phyloP scores from a whole-genome alignment of 2,329 filamentous ascomycete genomes.

The Dryadomyces sulphureus region DNA sequence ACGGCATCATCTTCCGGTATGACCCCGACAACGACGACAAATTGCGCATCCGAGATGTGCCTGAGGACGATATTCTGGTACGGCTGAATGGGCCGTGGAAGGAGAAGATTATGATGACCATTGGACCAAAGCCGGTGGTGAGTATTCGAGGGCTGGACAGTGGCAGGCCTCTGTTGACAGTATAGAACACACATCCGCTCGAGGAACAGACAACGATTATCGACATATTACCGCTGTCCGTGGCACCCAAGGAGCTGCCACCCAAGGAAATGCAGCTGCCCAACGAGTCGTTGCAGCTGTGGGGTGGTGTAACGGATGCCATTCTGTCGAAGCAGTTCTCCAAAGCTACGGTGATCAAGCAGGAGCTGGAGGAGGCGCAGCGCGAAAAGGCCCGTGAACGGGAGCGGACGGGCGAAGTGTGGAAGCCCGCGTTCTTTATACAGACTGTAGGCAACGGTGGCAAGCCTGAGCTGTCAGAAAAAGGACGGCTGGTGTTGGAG shows the following conservation, averaged over 20 bases:
- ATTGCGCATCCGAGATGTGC: constrained; percentile 68
- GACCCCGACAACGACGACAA: constrained; percentile 75
- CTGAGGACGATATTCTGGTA: constrained; percentile 69
- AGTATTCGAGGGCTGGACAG: too few relatives aligned
- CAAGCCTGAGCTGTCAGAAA: constrained; percentile 39
- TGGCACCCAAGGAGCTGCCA: constrained; percentile 66
- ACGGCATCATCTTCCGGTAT: constrained; percentile 83
- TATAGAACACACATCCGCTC: constrained; percentile 28
- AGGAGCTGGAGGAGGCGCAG: constrained; percentile 83
- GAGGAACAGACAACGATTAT: constrained; percentile 63
- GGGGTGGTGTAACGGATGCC: constrained; percentile 74
- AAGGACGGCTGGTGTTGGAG: constrained; percentile 34
- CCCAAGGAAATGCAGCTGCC: constrained; percentile 64
- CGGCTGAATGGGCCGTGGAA: constrained; percentile 81
- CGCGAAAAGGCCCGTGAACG: constrained; percentile 71
- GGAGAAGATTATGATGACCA: constrained; percentile 46
- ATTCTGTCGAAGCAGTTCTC: constrained; percentile 72
- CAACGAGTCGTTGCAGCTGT: constrained; percentile 82
- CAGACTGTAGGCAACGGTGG: constrained; percentile 40
- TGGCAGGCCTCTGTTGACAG: too few relatives aligned
- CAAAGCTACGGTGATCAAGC: constrained; percentile 73
- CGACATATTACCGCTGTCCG: constrained; percentile 70
- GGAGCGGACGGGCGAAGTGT: constrained; percentile 52
- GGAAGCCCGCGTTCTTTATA: constrained; percentile 80
- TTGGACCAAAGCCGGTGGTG: constrained; percentile 47